Percentiles rank a stretch among this genome's conserved stretches.
Evolutionary conservation across 164 flowering plant species (phyloP).

Genomic region (Magnolia kwangsiensis): DNA sequence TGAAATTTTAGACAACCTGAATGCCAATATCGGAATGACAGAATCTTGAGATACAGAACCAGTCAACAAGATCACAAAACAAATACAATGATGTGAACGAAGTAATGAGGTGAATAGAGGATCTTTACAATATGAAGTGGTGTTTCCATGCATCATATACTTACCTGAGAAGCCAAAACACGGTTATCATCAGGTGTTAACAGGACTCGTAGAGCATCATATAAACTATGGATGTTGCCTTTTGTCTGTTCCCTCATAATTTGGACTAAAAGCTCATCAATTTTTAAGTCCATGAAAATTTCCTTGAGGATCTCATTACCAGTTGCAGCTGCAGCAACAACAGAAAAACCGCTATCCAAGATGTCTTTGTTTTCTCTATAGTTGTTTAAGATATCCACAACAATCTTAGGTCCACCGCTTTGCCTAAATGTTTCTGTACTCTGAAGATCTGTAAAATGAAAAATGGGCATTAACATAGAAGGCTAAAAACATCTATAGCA

Average conservation of each 20-base stretch:
- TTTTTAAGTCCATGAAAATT: conserved; percentile 72
- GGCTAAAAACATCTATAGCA: background rate
- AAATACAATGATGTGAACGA: too few relatives aligned
- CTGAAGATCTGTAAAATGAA: conserved; percentile 56
- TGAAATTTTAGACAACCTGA: too few relatives aligned
- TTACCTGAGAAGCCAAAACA: conserved; percentile 93
- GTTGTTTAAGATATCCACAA: conserved; percentile 45
- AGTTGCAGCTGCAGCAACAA: conserved; percentile 83
- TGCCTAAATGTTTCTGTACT: conserved; percentile 58
- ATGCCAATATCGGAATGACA: too few relatives aligned
- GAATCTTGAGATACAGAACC: too few relatives aligned
- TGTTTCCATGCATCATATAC: conserved; percentile 19
- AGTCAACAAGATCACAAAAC: too few relatives aligned
- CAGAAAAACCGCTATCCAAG: conserved; percentile 59
- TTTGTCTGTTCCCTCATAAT: conserved; percentile 33
- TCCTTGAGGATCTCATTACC: conserved; percentile 88
- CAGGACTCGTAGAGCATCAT: conserved; percentile 70
- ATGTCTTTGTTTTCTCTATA: conserved; percentile 33
- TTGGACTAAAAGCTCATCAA: conserved; percentile 67
- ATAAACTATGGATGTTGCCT: conserved; percentile 45
- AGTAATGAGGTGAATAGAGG: background rate
- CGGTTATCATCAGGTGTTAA: conserved; percentile 89
- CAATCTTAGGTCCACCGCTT: conserved; percentile 51
- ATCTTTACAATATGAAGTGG: background rate
- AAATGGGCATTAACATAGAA: background rate